Conservation (phyloP, 495 filamentous ascomycete species). For the Glutinoglossum americanum region DNA sequence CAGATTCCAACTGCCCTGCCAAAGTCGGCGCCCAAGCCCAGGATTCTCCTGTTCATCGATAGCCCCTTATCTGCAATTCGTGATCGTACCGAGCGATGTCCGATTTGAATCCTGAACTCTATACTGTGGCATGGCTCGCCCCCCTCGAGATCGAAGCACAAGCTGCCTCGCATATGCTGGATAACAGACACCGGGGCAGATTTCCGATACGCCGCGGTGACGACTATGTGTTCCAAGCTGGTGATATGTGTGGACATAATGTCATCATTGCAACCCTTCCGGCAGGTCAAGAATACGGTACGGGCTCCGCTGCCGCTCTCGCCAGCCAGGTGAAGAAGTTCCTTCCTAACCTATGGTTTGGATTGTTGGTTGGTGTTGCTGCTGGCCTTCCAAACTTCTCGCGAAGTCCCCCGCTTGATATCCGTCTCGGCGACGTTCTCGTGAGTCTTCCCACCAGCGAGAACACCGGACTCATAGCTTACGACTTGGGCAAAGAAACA, state of each 20-base stretch:
- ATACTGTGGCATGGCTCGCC: constrained; percentile 14
- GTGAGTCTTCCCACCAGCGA: constrained; percentile 11
- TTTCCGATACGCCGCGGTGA: constrained; percentile 13
- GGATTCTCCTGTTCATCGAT: too few species aligned
- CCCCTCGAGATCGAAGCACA: constrained; percentile 12
- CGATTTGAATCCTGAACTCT: constrained; percentile 7
- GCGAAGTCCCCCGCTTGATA: constrained; percentile 14
- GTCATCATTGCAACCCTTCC: constrained; percentile 21
- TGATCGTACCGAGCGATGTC: too few species aligned
- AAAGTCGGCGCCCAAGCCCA: too few species aligned
- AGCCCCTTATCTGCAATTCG: too few species aligned
- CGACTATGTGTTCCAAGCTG: constrained; percentile 18
- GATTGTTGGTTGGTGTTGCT: constrained; percentile 19
- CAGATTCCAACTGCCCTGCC: too few species aligned
- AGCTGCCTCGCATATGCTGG: constrained; percentile 11
- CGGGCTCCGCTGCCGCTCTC: constrained; percentile 18
- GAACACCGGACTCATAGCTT: constrained; percentile 11
- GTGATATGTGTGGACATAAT: constrained; percentile 21
- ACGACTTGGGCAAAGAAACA: constrained; percentile 14
- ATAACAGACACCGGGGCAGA: constrained; percentile 10
- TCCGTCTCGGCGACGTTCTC: constrained; percentile 21
- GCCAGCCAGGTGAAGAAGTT: constrained; percentile 19
- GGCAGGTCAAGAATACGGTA: constrained; percentile 17
- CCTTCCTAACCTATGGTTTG: constrained; percentile 20
- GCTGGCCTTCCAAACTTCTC: constrained; percentile 13